A percentile compares a stretch with the other conserved stretches of the same genome.
These are phyloP conservation scores for Septoria petroselini DNA, from an alignment of 2,329 filamentous ascomycete species.

Conservation along the genomic window DNA sequence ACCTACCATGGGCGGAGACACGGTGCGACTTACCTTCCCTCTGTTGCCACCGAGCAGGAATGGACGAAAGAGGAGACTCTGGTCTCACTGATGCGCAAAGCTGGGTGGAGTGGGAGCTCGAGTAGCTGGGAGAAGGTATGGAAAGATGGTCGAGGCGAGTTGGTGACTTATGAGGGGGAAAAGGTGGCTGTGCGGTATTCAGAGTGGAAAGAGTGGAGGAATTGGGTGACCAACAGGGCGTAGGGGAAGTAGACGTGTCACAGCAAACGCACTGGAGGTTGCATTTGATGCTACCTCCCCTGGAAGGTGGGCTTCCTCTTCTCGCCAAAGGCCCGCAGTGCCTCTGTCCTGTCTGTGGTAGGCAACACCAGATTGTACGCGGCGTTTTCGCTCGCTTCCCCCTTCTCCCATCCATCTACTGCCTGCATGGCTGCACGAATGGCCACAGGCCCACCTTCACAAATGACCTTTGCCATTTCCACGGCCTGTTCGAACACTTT, in stretches of 20 bases:
- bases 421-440: slow-evolving; percentile 76
- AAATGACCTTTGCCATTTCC: slow-evolving; percentile 76
- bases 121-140: slow-evolving; percentile 55
- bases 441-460: slow-evolving; percentile 82
- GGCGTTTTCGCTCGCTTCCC: slow-evolving; percentile 75
- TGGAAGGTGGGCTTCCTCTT: slow-evolving; percentile 69
- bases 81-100: slow-evolving; percentile 87
- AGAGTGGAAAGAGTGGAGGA: slow-evolving; percentile 76
- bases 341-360: slow-evolving; percentile 85
- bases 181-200: slow-evolving; percentile 67
- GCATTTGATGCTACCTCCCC: slow-evolving; percentile 55
- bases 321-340: slow-evolving; percentile 77
- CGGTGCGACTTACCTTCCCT: slow-evolving; percentile 86
- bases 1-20: slow-evolving; percentile 68
- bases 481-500: slow-evolving; percentile 73
- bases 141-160: slow-evolving; percentile 69
- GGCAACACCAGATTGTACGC: slow-evolving; percentile 81
- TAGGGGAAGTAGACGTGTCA: neutral
- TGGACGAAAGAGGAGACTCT: slow-evolving; percentile 94
- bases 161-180: slow-evolving; percentile 82
- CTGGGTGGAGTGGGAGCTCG: slow-evolving; percentile 72
- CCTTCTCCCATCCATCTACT: slow-evolving; percentile 62
- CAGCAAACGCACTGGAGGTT: too few relatives aligned
- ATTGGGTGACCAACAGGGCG: slow-evolving; percentile 57
- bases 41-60: slow-evolving; percentile 86